A percentile compares a stretch with the other conserved stretches of the same genome.
Conservation (phyloP, 208 protist species). For the Porcisia hertigi region DNA sequence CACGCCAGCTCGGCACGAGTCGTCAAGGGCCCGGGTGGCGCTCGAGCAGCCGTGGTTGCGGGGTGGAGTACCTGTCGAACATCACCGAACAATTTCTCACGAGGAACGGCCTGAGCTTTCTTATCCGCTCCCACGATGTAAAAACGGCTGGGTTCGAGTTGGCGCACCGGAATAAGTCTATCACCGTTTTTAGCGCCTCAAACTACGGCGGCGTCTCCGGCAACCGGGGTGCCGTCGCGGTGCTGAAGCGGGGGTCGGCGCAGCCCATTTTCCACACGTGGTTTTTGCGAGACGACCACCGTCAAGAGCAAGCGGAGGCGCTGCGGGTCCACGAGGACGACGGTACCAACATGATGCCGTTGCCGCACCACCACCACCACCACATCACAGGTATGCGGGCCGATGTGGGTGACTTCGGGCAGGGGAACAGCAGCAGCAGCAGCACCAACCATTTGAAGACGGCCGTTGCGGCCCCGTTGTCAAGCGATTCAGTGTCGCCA, state of each 20-base stretch:
- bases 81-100: conserved; percentile 96
- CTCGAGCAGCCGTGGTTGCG: conserved; percentile 98
- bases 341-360: background rate
- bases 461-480: background rate
- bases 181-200: conserved; percentile 87
- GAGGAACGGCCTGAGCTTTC: conserved; percentile 95
- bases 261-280: conserved; percentile 85
- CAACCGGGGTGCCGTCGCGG: conserved; percentile 96
- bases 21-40: conserved; percentile 93
- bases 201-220: conserved; percentile 90
- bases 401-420: too few relatives aligned
- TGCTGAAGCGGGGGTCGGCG: conserved; percentile 49
- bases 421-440: background rate
- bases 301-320: conserved; percentile 19
- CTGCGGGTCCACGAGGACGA: conserved; percentile 5
- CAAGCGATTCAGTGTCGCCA: too few relatives aligned
- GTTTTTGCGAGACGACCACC: conserved; percentile 57
- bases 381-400: too few relatives aligned
- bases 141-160: conserved; percentile 86
- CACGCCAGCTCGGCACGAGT: conserved; percentile 61
- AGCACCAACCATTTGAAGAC: background rate
- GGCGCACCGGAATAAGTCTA: conserved; percentile 59
- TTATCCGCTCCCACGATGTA: conserved; percentile 94
- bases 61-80: conserved; percentile 96
- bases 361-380: too few relatives aligned